A percentile compares a stretch with the other conserved stretches of the same genome.
Evolutionary conservation across 148 eudicot species (phyloP).

Genomic region (Nepenthes mirabilis): DNA sequence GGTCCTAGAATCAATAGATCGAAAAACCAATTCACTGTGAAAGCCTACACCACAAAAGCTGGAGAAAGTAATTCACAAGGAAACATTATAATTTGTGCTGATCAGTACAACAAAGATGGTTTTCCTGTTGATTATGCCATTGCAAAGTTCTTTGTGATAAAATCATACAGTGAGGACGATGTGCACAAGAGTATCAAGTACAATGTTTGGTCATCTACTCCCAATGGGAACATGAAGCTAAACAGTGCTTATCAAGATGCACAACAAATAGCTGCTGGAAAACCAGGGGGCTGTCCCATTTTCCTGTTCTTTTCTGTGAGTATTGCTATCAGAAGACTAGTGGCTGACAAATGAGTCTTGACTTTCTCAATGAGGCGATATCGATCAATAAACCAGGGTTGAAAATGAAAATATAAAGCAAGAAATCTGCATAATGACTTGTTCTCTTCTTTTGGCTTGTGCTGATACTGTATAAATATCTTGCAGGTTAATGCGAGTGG

Average conservation of each 20-base stretch:
- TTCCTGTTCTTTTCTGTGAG: slow-evolving; percentile 91
- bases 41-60: slow-evolving; percentile 70
- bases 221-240: slow-evolving; percentile 92
- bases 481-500: slow-evolving; percentile 97
- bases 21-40: slow-evolving; percentile 51
- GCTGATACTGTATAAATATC: not conserved
- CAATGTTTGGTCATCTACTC: slow-evolving; percentile 96
- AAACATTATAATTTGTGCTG: slow-evolving; percentile 56
- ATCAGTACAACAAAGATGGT: slow-evolving; percentile 70
- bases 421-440: not conserved
- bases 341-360: not conserved
- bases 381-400: not conserved
- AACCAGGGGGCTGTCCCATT: slow-evolving; percentile 70
- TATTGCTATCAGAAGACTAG: not conserved
- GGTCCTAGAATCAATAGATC: slow-evolving; percentile 61
- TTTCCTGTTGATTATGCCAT: slow-evolving; percentile 45
- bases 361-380: not conserved
- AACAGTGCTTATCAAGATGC: slow-evolving; percentile 81
- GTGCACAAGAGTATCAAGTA: slow-evolving; percentile 96
- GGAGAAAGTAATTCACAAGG: slow-evolving; percentile 66
- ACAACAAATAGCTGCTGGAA: slow-evolving; percentile 55
- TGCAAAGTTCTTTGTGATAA: slow-evolving; percentile 87
- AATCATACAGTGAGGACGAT: slow-evolving; percentile 98
- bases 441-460: not conserved
- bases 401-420: not conserved